Evolutionary conservation across 768 basidiomycete species (phyloP).

Genomic region (Lactarius sp.): DNA sequence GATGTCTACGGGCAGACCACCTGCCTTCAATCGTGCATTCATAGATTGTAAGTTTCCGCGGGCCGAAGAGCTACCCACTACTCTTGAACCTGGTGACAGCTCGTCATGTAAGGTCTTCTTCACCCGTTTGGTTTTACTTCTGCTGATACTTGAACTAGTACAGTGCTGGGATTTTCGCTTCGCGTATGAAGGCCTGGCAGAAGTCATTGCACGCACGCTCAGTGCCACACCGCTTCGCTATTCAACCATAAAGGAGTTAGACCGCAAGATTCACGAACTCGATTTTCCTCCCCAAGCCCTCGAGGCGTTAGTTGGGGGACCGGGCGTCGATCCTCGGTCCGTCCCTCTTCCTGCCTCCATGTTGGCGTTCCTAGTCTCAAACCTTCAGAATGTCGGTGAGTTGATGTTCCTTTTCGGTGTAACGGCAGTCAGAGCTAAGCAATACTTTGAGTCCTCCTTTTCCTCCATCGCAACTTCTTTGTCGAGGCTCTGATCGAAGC

Average conservation of each 20-base stretch:
- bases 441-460: conserved; percentile 42
- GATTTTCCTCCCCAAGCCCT: conserved; percentile 45
- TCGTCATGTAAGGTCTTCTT: conserved; percentile 23
- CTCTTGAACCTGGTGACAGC: conserved; percentile 29
- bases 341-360: conserved; percentile 33
- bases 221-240: conserved; percentile 61
- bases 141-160: conserved; percentile 36
- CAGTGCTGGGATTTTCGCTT: conserved; percentile 61
- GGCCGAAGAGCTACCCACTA: conserved; percentile 30
- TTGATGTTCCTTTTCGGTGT: conserved; percentile 33
- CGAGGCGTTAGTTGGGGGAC: conserved; percentile 33
- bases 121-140: neutral
- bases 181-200: conserved; percentile 58
- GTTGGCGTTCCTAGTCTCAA: conserved; percentile 37
- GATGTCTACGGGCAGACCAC: conserved; percentile 65
- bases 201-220: conserved; percentile 56
- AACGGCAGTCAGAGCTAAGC: conserved; percentile 30
- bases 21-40: conserved; percentile 59
- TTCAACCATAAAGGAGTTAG: conserved; percentile 44
- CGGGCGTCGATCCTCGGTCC: conserved; percentile 27
- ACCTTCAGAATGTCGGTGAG: conserved; percentile 36
- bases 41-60: conserved; percentile 62
- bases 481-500: conserved; percentile 50
- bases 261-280: conserved; percentile 58
- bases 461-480: conserved; percentile 54